phyloP scores from a whole-genome alignment of 768 basidiomycete genomes.

The Vishniacozyma victoriae region DNA sequence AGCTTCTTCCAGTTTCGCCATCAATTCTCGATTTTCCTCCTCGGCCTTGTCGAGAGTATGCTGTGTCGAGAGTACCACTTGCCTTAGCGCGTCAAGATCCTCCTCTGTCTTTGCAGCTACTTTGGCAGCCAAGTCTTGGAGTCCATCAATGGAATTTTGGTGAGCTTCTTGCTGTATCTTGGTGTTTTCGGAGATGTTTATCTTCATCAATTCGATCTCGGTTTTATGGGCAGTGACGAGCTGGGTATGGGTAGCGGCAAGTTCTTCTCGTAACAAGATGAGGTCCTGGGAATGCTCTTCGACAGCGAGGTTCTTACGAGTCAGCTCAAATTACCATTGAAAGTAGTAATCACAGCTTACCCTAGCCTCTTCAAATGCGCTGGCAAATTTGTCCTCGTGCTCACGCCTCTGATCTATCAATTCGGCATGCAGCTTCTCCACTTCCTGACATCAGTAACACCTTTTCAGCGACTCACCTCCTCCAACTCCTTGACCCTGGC shows the following conservation, averaged over 20 bases:
- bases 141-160: too few relatives aligned
- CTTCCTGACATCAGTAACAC: background rate
- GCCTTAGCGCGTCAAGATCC: too few relatives aligned
- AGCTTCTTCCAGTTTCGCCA: background rate
- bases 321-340: too few relatives aligned
- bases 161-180: too few relatives aligned
- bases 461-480: conserved; percentile 5
- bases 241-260: conserved; percentile 17
- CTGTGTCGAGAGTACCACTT: too few relatives aligned
- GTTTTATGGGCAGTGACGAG: conserved; percentile 16
- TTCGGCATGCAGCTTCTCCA: too few relatives aligned
- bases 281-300: conserved; percentile 22
- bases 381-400: conserved; percentile 5
- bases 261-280: conserved; percentile 16
- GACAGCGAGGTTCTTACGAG: conserved; percentile 6
- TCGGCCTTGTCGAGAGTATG: too few relatives aligned
- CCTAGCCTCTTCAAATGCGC: conserved; percentile 14
- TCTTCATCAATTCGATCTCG: conserved; percentile 18
- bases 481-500: conserved; percentile 6
- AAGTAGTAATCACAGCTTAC: conserved; percentile 2
- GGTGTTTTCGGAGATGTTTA: too few relatives aligned
- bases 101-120: too few relatives aligned
- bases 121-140: too few relatives aligned
- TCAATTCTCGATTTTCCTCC: background rate
- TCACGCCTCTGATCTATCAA: too few relatives aligned